Conservation (phyloP, 371 early-diverging fungal genomes). For the Rhizomucor pusillus region DNA sequence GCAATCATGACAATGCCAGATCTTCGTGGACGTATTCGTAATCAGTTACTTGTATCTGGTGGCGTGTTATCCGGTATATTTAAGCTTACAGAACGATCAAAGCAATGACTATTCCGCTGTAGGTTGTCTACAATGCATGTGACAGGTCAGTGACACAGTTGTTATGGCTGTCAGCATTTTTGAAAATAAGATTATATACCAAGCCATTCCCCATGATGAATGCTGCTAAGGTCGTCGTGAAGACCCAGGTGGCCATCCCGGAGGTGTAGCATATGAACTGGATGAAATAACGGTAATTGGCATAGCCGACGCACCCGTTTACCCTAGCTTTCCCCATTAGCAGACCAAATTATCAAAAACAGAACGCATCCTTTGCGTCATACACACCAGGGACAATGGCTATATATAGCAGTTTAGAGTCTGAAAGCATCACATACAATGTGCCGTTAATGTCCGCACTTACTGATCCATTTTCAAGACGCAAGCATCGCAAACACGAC, state of each 20-base stretch:
- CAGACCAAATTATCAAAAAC: slow-evolving; percentile 4
- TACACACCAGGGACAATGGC: slow-evolving; percentile 58
- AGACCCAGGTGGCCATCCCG: slow-evolving; percentile 22
- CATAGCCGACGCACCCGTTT: slow-evolving; percentile 53
- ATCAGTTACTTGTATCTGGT: neutral
- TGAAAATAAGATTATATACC: slow-evolving; percentile 13
- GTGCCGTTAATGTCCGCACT: slow-evolving; percentile 4
- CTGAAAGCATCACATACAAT: too few relatives aligned
- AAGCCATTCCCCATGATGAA: slow-evolving; percentile 22
- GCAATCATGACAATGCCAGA: slow-evolving; percentile 28
- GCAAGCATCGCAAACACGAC: slow-evolving; percentile 58
- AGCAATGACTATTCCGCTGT: slow-evolving; percentile 24
- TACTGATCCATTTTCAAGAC: slow-evolving; percentile 66
- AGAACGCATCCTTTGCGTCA: neutral
- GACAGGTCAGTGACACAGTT: neutral
- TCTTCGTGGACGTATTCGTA: slow-evolving; percentile 7
- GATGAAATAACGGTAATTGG: slow-evolving; percentile 53
- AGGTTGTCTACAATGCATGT: slow-evolving; percentile 11
- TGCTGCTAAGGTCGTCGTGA: slow-evolving; percentile 31
- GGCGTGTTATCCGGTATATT: neutral
- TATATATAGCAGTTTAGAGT: slow-evolving; percentile 11
- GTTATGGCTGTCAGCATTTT: too few relatives aligned
- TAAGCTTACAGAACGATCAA: slow-evolving; percentile 27
- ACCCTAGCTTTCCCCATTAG: slow-evolving; percentile 29
- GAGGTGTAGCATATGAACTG: slow-evolving; percentile 49